A percentile compares a stretch with the other conserved stretches of the same genome.
Evolutionary conservation across 345 rosid species (phyloP).

Genomic region (Aquilaria yunnanensis): DNA sequence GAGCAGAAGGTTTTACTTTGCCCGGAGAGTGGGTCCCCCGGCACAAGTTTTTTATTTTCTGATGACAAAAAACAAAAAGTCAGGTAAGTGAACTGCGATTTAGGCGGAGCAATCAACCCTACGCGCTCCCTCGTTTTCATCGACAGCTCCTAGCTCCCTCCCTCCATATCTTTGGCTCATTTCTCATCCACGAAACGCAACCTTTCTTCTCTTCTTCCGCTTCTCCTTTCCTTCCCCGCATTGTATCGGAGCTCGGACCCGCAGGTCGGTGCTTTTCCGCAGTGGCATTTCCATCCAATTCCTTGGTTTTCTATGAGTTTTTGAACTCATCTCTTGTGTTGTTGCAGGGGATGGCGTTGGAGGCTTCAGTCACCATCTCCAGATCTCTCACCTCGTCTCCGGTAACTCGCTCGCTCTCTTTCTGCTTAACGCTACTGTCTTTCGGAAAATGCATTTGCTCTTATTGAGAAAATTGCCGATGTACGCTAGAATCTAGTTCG

Average conservation of each 20-base stretch:
- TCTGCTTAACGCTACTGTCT: not conserved
- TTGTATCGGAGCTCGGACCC: slow-evolving; percentile 3
- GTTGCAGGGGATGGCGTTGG: slow-evolving; percentile 37
- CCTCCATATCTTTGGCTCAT: slow-evolving; percentile 9
- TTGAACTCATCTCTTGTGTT: not conserved
- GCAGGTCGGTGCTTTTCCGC: not conserved
- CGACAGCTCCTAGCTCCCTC: slow-evolving; percentile 19
- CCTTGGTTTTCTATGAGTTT: not conserved
- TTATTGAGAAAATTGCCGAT: too few relatives aligned
- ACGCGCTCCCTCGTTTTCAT: slow-evolving; percentile 34
- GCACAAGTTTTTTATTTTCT: too few relatives aligned
- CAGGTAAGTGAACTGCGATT: not conserved
- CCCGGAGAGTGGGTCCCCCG: too few relatives aligned
- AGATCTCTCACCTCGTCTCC: slow-evolving; percentile 53
- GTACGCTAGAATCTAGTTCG: not conserved
- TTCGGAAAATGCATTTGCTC: slow-evolving; percentile 6
- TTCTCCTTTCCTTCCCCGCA: not conserved
- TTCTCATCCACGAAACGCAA: not conserved
- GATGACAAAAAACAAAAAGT: too few relatives aligned
- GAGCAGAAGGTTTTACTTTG: too few relatives aligned
- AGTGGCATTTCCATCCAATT: not conserved
- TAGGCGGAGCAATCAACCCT: slow-evolving; percentile 39
- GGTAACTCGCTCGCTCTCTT: slow-evolving; percentile 31
- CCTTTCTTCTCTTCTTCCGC: not conserved
- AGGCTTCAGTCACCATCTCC: slow-evolving; percentile 56